A percentile compares a stretch with the other conserved stretches of the same genome.
Evolutionary conservation across 164 flowering plant species (phyloP).

Genomic region (Piper longum): DNA sequence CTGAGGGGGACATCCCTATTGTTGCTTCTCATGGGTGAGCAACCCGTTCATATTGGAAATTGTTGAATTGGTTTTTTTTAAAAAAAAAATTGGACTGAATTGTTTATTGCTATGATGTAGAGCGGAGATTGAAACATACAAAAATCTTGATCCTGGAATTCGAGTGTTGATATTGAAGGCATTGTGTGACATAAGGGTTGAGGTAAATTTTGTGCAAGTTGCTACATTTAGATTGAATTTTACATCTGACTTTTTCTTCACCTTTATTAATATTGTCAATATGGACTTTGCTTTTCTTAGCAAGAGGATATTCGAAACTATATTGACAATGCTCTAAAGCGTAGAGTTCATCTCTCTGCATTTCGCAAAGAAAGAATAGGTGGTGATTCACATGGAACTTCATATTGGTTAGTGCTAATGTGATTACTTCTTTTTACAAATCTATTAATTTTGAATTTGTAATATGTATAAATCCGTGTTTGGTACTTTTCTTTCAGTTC

Average conservation of each 20-base stretch:
- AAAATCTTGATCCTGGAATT: constrained; percentile 71
- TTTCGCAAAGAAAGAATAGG: constrained; percentile 95
- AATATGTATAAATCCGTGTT: background rate
- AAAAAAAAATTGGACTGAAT: constrained; percentile 1
- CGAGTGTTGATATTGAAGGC: constrained; percentile 92
- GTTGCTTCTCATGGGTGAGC: constrained; percentile 97
- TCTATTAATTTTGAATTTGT: background rate
- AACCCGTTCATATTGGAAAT: constrained; percentile 5
- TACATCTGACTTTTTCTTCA: background rate
- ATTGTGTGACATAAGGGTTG: constrained; percentile 92
- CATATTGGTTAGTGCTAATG: constrained; percentile 39
- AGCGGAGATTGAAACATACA: constrained; percentile 62
- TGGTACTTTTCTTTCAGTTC: background rate
- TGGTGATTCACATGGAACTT: constrained; percentile 85
- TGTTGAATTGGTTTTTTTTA: background rate
- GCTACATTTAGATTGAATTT: background rate
- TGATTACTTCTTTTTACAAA: background rate
- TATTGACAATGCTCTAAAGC: constrained; percentile 74
- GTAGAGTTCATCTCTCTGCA: constrained; percentile 61
- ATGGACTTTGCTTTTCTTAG: constrained; percentile 19
- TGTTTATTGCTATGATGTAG: constrained; percentile 24
- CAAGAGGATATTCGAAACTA: constrained; percentile 93
- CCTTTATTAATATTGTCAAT: background rate
- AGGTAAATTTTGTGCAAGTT: constrained; percentile 35
- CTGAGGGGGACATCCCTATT: constrained; percentile 90